A percentile compares a stretch with the other conserved stretches of the same genome.
Evolutionary conservation across 2,329 filamentous ascomycete species (phyloP).

Genomic region (Trichoderma endophyticum): DNA sequence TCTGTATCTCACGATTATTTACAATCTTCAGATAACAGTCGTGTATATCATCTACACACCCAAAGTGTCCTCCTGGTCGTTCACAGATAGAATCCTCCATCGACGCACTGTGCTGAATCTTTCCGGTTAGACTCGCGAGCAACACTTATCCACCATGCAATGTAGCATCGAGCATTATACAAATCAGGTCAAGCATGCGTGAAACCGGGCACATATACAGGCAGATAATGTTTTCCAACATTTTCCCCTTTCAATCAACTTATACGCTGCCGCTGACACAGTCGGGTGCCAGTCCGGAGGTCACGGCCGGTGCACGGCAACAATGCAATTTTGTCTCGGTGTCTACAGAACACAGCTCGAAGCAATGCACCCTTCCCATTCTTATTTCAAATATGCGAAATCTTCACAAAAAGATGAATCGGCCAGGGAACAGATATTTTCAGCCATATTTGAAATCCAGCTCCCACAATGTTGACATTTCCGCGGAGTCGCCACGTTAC

Average conservation of each 20-base stretch:
- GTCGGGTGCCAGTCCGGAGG: not conserved
- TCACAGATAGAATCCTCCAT: not conserved
- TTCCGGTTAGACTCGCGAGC: slow-evolving; percentile 3
- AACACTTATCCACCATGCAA: not conserved
- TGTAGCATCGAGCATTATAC: not conserved
- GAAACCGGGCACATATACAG: not conserved
- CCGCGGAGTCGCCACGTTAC: not conserved
- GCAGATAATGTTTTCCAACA: not conserved
- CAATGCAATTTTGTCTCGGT: not conserved
- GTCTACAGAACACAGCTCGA: not conserved
- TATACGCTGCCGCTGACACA: not conserved
- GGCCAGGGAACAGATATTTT: not conserved
- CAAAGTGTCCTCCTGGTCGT: not conserved
- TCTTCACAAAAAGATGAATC: not conserved
- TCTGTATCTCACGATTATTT: not conserved
- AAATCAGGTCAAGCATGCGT: not conserved
- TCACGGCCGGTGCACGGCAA: not conserved
- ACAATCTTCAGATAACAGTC: not conserved
- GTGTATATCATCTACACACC: not conserved
- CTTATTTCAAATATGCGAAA: not conserved
- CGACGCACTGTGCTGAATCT: not conserved
- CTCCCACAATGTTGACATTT: not conserved
- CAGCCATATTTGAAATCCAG: not conserved
- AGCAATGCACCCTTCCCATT: not conserved
- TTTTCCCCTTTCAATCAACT: not conserved